Percentiles rank a stretch among this genome's conserved stretches.
Evolutionary conservation across 805 yeast genomes (phyloP).

Genomic region (Priceomyces carsonii): DNA sequence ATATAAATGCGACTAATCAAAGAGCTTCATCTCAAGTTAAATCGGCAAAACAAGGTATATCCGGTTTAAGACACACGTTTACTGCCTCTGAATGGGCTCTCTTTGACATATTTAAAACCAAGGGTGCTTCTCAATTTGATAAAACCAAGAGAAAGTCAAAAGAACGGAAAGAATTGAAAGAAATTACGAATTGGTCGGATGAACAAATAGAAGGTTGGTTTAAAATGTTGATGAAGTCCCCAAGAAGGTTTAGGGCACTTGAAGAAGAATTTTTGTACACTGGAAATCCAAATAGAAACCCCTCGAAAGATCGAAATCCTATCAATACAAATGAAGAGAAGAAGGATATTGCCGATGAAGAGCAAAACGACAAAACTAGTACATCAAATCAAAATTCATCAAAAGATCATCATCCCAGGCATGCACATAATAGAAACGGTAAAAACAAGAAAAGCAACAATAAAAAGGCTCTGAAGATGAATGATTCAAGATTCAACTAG

Average conservation of each 20-base stretch:
- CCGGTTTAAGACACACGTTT: conserved; percentile 17
- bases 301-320: too few species aligned
- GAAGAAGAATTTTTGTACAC: conserved; percentile 59
- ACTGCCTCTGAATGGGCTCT: conserved; percentile 54
- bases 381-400: too few species aligned
- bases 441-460: too few species aligned
- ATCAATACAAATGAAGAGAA: conserved; percentile 9
- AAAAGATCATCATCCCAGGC: too few species aligned
- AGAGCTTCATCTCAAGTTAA: background rate
- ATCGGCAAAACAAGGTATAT: background rate
- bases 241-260: conserved; percentile 57
- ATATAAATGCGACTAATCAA: background rate
- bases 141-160: conserved; percentile 51
- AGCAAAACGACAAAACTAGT: background rate
- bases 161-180: conserved; percentile 51
- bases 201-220: conserved; percentile 96
- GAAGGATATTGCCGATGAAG: background rate
- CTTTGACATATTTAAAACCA: conserved; percentile 52
- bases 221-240: conserved; percentile 66
- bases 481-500: too few species aligned
- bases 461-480: too few species aligned
- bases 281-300: conserved; percentile 19
- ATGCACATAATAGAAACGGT: too few species aligned
- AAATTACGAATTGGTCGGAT: conserved; percentile 69
- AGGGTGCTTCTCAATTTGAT: conserved; percentile 44